Percentiles rank a stretch among this genome's conserved stretches.
Conservation (phyloP, 2,329 filamentous ascomycete genomes). For the Fusarium mundagurra region DNA sequence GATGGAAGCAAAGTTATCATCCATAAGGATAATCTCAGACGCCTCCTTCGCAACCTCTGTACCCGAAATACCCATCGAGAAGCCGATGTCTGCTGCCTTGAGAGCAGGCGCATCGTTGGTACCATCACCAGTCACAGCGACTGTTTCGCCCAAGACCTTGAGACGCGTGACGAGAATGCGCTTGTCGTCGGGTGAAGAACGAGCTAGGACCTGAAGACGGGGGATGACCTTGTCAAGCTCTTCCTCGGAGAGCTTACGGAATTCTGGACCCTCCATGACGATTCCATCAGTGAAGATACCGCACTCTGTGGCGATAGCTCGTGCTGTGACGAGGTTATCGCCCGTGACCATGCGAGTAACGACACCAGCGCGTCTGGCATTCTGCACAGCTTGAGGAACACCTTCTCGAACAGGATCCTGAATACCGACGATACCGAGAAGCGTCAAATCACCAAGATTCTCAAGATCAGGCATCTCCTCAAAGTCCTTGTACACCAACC, state of each 20-base stretch:
- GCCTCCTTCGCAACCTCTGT: conserved; percentile 88
- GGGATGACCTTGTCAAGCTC: conserved; percentile 76
- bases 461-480: conserved; percentile 64
- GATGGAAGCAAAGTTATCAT: conserved; percentile 86
- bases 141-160: conserved; percentile 78
- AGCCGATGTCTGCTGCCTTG: conserved; percentile 83
- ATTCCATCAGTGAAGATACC: conserved; percentile 77
- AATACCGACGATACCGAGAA: conserved; percentile 75
- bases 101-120: conserved; percentile 86
- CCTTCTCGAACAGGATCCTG: conserved; percentile 82
- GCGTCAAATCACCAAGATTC: conserved; percentile 68
- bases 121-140: conserved; percentile 84
- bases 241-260: conserved; percentile 74
- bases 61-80: conserved; percentile 86
- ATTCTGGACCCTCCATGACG: conserved; percentile 81
- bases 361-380: conserved; percentile 80
- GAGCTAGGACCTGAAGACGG: conserved; percentile 74
- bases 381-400: conserved; percentile 75
- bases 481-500: conserved; percentile 84
- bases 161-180: conserved; percentile 75
- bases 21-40: conserved; percentile 86
- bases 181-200: conserved; percentile 82
- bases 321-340: conserved; percentile 81
- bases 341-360: conserved; percentile 88
- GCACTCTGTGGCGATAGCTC: conserved; percentile 81